These are phyloP conservation scores for Cenococcum geophilum DNA, from an alignment of 495 filamentous ascomycete genomes.

Conservation along the genomic window DNA sequence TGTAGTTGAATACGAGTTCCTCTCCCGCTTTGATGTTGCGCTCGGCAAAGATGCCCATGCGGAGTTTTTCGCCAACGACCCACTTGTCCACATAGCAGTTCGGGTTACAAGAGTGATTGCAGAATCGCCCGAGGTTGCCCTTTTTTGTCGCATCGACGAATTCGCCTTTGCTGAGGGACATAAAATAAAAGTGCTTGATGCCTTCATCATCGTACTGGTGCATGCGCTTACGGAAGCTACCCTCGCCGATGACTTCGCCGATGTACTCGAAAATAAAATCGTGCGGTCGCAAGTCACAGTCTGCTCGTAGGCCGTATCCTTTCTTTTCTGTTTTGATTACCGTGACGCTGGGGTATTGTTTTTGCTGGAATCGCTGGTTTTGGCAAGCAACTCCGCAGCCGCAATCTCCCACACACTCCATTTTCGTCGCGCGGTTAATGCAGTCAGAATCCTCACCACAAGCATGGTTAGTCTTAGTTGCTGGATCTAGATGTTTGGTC, in stretches of 20 bases:
- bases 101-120: slow-evolving; percentile 98
- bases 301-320: slow-evolving; percentile 82
- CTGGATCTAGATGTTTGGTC: slow-evolving; percentile 49
- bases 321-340: slow-evolving; percentile 98
- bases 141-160: slow-evolving; percentile 98
- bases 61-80: slow-evolving; percentile 96
- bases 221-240: slow-evolving; percentile 79
- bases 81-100: slow-evolving; percentile 99
- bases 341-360: slow-evolving; percentile 81
- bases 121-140: slow-evolving; percentile 92
- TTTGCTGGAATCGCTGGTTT: slow-evolving; percentile 91
- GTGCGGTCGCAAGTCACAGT: slow-evolving; percentile 65
- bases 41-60: slow-evolving; percentile 97
- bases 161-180: slow-evolving; percentile 94
- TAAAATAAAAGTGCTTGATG: slow-evolving; percentile 99
- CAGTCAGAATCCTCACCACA: slow-evolving; percentile 97
- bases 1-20: slow-evolving; percentile 99
- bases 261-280: slow-evolving; percentile 98
- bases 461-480: slow-evolving; percentile 62
- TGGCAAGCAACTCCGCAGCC: slow-evolving; percentile 82
- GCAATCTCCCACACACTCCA: slow-evolving; percentile 86
- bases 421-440: slow-evolving; percentile 96
- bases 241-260: slow-evolving; percentile 94
- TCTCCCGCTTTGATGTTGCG: slow-evolving; percentile 82
- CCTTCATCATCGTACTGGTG: slow-evolving; percentile 87